Percentiles rank a stretch among this genome's conserved stretches.
These are phyloP conservation scores for Tarenaya hassleriana DNA, from an alignment of 345 rosid genomes.

Conservation along the genomic window DNA sequence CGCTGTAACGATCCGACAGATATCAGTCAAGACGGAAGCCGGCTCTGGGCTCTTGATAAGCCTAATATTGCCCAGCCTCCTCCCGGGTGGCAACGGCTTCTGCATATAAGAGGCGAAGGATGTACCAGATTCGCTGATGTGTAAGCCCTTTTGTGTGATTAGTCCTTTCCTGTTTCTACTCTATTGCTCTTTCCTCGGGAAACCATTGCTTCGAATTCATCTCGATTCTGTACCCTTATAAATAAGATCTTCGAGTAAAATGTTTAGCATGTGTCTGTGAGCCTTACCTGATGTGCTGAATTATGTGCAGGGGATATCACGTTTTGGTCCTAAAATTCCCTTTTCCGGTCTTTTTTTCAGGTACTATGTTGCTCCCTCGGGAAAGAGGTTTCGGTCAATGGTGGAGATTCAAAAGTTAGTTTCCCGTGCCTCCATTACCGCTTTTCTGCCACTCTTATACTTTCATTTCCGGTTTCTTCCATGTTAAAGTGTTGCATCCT, in stretches of 20 bases:
- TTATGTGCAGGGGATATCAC: too few relatives aligned
- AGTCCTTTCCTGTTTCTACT: constrained; percentile 4
- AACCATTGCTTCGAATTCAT: background rate
- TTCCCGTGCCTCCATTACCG: background rate
- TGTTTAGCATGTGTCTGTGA: too few relatives aligned
- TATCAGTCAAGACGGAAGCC: constrained; percentile 81
- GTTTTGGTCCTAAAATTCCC: background rate
- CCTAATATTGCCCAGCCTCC: constrained; percentile 92
- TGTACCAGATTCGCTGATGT: constrained; percentile 86
- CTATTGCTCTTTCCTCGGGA: background rate
- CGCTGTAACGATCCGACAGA: constrained; percentile 78
- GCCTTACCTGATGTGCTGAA: too few relatives aligned
- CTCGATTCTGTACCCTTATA: background rate
- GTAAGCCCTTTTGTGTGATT: constrained; percentile 38
- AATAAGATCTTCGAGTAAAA: too few relatives aligned
- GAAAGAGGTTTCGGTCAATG: constrained; percentile 83
- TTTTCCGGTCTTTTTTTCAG: constrained; percentile 34
- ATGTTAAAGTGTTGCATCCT: background rate
- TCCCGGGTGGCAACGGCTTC: constrained; percentile 75
- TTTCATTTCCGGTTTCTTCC: background rate
- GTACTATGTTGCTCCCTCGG: constrained; percentile 78
- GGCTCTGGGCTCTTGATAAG: constrained; percentile 93
- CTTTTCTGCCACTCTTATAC: background rate
- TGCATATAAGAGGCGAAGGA: constrained; percentile 78
- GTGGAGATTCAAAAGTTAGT: constrained; percentile 79